phyloP scores from a whole-genome alignment of 106 monocot species.

The Dioscorea zingiberensis region DNA sequence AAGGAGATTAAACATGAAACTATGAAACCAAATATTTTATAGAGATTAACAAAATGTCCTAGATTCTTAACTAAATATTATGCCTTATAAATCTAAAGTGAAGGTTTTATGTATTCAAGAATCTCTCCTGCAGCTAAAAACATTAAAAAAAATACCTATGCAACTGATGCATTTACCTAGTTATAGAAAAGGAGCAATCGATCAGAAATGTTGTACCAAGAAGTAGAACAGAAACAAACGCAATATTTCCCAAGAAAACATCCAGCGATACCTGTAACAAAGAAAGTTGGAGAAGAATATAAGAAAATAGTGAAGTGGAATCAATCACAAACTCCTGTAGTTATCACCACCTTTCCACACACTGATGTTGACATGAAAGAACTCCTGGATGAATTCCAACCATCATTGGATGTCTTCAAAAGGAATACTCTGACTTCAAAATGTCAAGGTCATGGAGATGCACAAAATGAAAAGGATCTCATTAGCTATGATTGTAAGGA shows the following conservation, averaged over 20 bases:
- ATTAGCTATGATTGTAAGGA: constrained; percentile 18
- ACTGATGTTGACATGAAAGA: constrained; percentile 17
- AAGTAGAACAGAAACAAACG: constrained; percentile 30
- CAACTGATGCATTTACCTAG: constrained; percentile 23
- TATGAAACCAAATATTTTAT: background rate
- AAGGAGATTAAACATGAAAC: background rate
- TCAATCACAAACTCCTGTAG: background rate
- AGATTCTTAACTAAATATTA: too few species aligned
- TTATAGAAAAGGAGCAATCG: constrained; percentile 15
- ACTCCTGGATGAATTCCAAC: constrained; percentile 24
- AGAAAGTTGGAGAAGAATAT: background rate
- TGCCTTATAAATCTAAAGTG: background rate
- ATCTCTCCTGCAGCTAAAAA: background rate
- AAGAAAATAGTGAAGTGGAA: background rate
- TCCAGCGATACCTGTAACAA: constrained; percentile 35
- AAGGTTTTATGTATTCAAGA: background rate
- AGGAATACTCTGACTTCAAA: constrained; percentile 39
- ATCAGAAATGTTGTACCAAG: constrained; percentile 24
- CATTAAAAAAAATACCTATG: background rate
- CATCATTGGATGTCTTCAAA: constrained; percentile 14
- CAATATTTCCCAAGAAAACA: constrained; percentile 31
- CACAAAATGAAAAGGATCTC: background rate
- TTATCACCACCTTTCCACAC: constrained; percentile 35
- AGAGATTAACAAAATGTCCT: background rate
- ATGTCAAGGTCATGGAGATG: constrained; percentile 20